A percentile compares a stretch with the other conserved stretches of the same genome.
Conservation (phyloP, 2,329 filamentous ascomycete species). For the Penicillium capsulatum region DNA sequence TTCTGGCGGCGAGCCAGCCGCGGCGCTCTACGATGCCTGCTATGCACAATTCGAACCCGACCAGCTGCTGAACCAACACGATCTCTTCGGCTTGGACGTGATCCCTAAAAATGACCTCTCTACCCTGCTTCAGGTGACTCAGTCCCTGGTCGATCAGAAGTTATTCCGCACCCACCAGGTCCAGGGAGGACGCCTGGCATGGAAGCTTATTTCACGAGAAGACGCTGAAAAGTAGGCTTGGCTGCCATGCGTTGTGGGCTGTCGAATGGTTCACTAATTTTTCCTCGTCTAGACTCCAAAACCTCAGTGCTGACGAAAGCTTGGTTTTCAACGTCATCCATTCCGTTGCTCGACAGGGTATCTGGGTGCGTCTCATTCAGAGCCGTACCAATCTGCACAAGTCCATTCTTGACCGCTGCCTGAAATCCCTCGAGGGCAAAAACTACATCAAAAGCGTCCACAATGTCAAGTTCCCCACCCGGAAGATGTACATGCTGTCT, state of each 20-base stretch:
- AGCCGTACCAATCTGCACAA: slow-evolving; percentile 77
- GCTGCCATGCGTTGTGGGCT: neutral
- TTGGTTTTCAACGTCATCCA: slow-evolving; percentile 89
- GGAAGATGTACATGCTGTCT: slow-evolving; percentile 94
- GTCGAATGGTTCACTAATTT: slow-evolving; percentile 10
- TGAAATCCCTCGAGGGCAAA: slow-evolving; percentile 79
- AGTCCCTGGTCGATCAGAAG: slow-evolving; percentile 45
- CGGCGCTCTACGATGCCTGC: slow-evolving; percentile 46
- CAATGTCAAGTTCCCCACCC: slow-evolving; percentile 82
- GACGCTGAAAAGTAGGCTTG: slow-evolving; percentile 46
- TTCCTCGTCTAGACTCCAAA: slow-evolving; percentile 33
- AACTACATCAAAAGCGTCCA: slow-evolving; percentile 84
- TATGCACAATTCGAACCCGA: slow-evolving; percentile 37
- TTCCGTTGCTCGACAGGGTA: slow-evolving; percentile 74
- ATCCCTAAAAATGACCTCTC: slow-evolving; percentile 43
- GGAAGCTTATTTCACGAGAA: slow-evolving; percentile 47
- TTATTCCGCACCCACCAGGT: slow-evolving; percentile 45
- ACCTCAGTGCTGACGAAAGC: slow-evolving; percentile 64
- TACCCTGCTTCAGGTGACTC: slow-evolving; percentile 43
- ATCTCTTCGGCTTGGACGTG: slow-evolving; percentile 42
- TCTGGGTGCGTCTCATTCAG: slow-evolving; percentile 87
- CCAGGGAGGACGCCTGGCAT: slow-evolving; percentile 43
- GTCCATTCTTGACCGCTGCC: slow-evolving; percentile 70
- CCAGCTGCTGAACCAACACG: slow-evolving; percentile 46
- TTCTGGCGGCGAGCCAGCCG: slow-evolving; percentile 39